Percentiles rank a stretch among this genome's conserved stretches.
Evolutionary conservation across 139 green algal species (phyloP).

Genomic region (Volvox africanus): DNA sequence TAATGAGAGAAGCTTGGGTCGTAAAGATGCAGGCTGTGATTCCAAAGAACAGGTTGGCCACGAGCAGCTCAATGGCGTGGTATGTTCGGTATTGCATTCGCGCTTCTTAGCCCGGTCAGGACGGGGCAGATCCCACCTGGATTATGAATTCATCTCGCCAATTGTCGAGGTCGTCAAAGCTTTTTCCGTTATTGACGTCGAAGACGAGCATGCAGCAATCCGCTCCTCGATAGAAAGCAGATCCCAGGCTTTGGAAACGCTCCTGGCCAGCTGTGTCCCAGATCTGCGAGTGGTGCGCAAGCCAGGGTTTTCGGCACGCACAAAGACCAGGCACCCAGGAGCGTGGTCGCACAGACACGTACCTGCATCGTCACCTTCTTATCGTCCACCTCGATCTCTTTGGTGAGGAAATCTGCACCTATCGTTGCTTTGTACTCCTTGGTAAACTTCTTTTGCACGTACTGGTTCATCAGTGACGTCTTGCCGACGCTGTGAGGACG

Average conservation of each 20-base stretch:
- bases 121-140: constrained; percentile 73
- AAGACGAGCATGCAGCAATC: constrained; percentile 99
- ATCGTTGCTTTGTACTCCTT: constrained; percentile 99
- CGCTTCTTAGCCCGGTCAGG: no score
- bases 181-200: constrained; percentile 96
- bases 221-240: constrained; percentile 98
- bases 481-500: constrained; percentile 90
- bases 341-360: background rate
- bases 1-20: no score
- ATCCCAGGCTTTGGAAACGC: constrained; percentile 96
- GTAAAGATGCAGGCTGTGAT: no score
- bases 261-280: constrained; percentile 99
- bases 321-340: background rate
- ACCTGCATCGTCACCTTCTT: constrained; percentile 97
- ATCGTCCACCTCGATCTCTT: constrained; percentile 98
- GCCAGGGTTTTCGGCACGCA: background rate
- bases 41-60: no score
- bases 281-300: constrained; percentile 79
- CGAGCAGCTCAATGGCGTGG: no score
- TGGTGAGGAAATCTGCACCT: constrained; percentile 98
- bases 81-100: no score
- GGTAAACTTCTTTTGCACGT: constrained; percentile 99
- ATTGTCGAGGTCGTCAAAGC: constrained; percentile 98
- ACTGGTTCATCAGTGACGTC: constrained; percentile 99
- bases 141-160: constrained; percentile 99